Evolutionary conservation across 208 protist genomes (phyloP).

Genomic region (Wallacemonas sp.): DNA sequence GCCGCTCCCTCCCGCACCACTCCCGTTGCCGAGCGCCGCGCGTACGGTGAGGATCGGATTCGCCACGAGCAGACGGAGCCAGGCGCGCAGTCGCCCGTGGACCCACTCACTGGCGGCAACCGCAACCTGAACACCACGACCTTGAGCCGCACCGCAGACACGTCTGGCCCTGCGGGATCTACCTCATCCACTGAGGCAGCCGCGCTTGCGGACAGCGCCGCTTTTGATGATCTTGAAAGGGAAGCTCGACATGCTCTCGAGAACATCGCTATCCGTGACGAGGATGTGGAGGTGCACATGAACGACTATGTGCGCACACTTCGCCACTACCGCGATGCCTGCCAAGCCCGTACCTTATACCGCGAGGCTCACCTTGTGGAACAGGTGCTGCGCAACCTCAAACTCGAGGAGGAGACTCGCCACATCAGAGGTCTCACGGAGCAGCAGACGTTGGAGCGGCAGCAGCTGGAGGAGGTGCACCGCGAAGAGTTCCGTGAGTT

Average conservation of each 20-base stretch:
- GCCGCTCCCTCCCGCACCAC: background rate
- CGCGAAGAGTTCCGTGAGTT: conserved; percentile 87
- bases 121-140: too few species aligned
- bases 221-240: conserved; percentile 50
- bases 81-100: too few species aligned
- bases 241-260: conserved; percentile 68
- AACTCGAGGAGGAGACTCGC: conserved; percentile 88
- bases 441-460: conserved; percentile 86
- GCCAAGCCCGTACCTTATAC: conserved; percentile 82
- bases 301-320: conserved; percentile 62
- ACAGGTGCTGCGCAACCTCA: conserved; percentile 84
- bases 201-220: conserved; percentile 18
- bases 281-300: conserved; percentile 30
- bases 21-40: background rate
- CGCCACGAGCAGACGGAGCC: too few species aligned
- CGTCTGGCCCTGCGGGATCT: background rate
- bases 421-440: conserved; percentile 85
- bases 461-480: conserved; percentile 80
- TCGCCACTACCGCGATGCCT: conserved; percentile 73
- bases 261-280: conserved; percentile 56
- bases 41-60: too few species aligned
- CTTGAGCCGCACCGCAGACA: background rate
- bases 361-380: conserved; percentile 92
- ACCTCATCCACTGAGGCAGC: background rate
- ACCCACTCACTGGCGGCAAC: too few species aligned